Evolutionary conservation across 352 stramenopile genomes (phyloP).

Genomic region (Globisporangium lucens): DNA sequence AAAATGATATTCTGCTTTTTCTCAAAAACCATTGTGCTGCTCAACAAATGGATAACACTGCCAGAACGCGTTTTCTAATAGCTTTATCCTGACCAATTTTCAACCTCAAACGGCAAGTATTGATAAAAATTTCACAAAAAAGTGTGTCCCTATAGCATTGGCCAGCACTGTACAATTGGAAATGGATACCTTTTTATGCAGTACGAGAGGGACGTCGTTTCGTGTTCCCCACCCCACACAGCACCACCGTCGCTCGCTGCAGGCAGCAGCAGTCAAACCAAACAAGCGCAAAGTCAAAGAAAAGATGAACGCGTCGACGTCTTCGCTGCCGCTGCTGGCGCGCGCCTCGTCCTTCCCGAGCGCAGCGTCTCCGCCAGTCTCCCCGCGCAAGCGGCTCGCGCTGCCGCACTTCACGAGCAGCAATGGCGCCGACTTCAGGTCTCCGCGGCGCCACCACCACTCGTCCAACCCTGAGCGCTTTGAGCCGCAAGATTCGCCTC

Average conservation of each 20-base stretch:
- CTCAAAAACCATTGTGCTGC: too few relatives aligned
- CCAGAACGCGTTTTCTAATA: too few relatives aligned
- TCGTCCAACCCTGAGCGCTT: slow-evolving; percentile 14
- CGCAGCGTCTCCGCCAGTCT: background rate
- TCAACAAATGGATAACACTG: too few relatives aligned
- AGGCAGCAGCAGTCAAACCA: background rate
- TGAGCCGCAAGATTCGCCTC: slow-evolving; percentile 25
- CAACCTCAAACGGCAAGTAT: too few relatives aligned
- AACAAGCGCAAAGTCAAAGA: background rate
- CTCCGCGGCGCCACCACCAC: slow-evolving; percentile 13
- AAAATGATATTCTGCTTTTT: too few relatives aligned
- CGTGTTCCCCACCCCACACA: background rate
- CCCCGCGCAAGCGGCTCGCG: slow-evolving; percentile 13
- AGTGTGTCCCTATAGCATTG: too few relatives aligned
- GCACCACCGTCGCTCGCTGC: background rate
- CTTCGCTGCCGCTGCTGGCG: slow-evolving; percentile 8
- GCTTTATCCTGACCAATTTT: too few relatives aligned
- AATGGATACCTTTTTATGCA: slow-evolving; percentile 1
- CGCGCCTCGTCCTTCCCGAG: background rate
- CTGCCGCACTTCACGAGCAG: slow-evolving; percentile 31
- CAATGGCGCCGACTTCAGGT: slow-evolving; percentile 15
- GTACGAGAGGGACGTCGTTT: slow-evolving; percentile 4
- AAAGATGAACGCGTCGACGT: slow-evolving; percentile 7
- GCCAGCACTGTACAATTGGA: too few relatives aligned
- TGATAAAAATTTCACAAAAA: too few relatives aligned